These are phyloP conservation scores for Rosa chinensis DNA, from an alignment of 306 rosid genomes.

Conservation along the genomic window DNA sequence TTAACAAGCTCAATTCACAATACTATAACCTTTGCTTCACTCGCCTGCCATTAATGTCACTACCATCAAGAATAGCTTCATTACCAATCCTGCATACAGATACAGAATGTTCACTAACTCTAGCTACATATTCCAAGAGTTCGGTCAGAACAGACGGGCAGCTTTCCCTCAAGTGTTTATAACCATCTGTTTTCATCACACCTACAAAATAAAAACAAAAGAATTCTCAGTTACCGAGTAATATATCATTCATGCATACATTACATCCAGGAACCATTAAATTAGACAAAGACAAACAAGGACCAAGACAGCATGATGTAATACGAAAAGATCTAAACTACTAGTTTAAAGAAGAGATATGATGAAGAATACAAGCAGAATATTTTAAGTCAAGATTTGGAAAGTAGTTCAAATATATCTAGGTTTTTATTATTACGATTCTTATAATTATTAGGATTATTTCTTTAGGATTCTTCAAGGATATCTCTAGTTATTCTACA, in stretches of 20 bases:
- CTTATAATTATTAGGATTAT: no score
- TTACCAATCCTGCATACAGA: conserved; percentile 56
- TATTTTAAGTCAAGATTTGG: no score
- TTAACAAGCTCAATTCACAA: conserved; percentile 31
- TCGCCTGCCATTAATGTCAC: conserved; percentile 84
- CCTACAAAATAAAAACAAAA: conserved; percentile 40
- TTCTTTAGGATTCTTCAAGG: no score
- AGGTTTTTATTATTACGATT: no score
- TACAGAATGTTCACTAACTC: conserved; percentile 67
- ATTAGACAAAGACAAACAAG: neutral
- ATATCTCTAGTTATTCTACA: no score
- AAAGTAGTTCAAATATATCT: no score
- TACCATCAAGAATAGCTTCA: conserved; percentile 72
- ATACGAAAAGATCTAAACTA: neutral
- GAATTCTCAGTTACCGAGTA: conserved; percentile 8
- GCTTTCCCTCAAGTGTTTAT: conserved; percentile 83
- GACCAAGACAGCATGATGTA: neutral
- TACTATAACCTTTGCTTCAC: conserved; percentile 83
- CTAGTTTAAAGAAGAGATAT: neutral
- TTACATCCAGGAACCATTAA: neutral
- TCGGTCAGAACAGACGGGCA: conserved; percentile 82
- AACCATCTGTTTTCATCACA: conserved; percentile 93
- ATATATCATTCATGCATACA: neutral
- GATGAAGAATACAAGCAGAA: no score
- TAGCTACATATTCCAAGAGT: conserved; percentile 83